A percentile compares a stretch with the other conserved stretches of the same genome.
phyloP scores from a whole-genome alignment of 179 eudicot genomes.

The Silene vulgaris region DNA sequence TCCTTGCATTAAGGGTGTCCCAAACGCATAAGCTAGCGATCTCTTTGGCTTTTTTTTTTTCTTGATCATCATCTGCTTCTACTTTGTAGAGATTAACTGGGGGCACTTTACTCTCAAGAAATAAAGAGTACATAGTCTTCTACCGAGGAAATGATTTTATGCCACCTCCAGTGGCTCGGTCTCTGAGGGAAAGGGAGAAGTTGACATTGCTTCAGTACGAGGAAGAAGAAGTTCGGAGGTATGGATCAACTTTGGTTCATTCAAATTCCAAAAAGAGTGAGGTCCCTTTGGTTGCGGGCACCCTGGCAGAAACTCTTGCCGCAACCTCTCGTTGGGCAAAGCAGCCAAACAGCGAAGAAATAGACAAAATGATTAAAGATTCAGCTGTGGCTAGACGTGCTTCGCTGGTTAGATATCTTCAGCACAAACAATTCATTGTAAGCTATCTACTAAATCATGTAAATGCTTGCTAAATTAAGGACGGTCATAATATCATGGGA shows the following conservation, averaged over 20 bases:
- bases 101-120: constrained; percentile 78
- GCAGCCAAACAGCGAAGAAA: constrained; percentile 47
- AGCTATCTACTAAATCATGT: constrained; percentile 25
- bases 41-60: neutral
- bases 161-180: constrained; percentile 59
- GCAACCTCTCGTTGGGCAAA: constrained; percentile 83
- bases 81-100: constrained; percentile 73
- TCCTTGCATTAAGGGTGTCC: neutral
- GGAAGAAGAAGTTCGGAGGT: constrained; percentile 65
- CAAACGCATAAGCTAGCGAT: neutral
- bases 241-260: constrained; percentile 37
- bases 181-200: constrained; percentile 62
- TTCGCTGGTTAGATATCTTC: constrained; percentile 63
- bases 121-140: constrained; percentile 87
- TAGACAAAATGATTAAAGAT: constrained; percentile 70
- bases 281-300: constrained; percentile 74
- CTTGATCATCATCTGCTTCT: constrained; percentile 14
- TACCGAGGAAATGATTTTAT: constrained; percentile 93
- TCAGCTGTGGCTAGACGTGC: constrained; percentile 66
- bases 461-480: neutral
- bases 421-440: constrained; percentile 65
- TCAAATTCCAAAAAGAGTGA: constrained; percentile 32
- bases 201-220: constrained; percentile 44
- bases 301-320: constrained; percentile 83
- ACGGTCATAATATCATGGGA: too few species aligned